Base-by-base conservation (phyloP, 192 early-diverging fungal species). In the Dissophora globulifera region DNA sequence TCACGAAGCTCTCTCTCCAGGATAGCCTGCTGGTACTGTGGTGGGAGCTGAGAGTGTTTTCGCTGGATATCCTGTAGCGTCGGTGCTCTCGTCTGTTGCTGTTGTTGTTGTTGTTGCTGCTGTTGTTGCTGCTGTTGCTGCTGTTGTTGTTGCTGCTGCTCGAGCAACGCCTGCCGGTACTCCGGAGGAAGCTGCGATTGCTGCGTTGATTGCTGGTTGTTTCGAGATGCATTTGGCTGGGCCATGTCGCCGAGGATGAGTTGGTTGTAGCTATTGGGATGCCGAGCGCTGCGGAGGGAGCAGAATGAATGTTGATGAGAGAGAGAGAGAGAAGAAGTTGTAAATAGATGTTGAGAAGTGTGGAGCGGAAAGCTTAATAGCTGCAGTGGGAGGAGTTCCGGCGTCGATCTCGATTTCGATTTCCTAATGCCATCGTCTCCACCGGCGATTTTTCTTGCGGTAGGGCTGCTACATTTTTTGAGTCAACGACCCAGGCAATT, bases 1-100 rank as follows among this genome's bases (percentile, higher is more conserved):
- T 75, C 57, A 6, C 57, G 35, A 16, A 66, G 71, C 30, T 65
- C 38, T 29, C 66, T 62, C 22, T 75, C 71, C 15, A 75, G 62
- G 10, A 75, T 25, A 7, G 71, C 71, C 16, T 75, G 71, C 27
- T 62, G 71, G 22, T 75, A 75, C n/a, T 75, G 71, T 10, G 71
- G 71, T 19, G 71, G 71, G 1, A 75, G 51, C 35, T 75, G 71
- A 6, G 62, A 59, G 50, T 66, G 45, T 26, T 75, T 50, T 30
- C 49, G 55, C 42, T 59, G 55, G 46, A 75, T 64, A 33, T 75
- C 62, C 1, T 65, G 41, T 16, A 75, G 17, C 0, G 62, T 75
- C 19, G 62, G 71, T 12, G 62, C 48, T 22, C 22, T 58, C 38
- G 58, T 40, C 35, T 38, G 35, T 38, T 38, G n/a, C n/a, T n/a